Evolutionary conservation across 208 protist genomes (phyloP).

Genomic region (Leishmania guyanensis): DNA sequence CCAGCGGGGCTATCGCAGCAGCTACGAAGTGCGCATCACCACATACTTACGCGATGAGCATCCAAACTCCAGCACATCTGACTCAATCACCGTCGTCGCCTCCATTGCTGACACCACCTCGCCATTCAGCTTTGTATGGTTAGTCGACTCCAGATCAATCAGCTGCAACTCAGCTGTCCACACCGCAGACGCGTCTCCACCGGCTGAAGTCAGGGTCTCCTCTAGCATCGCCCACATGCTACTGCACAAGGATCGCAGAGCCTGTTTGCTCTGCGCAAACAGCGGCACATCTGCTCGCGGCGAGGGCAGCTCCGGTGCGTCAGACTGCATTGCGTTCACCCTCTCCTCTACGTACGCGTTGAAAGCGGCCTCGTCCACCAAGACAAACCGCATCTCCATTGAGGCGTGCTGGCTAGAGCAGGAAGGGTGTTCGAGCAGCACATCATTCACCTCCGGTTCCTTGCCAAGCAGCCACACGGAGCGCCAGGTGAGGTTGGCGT

Average conservation of each 20-base stretch:
- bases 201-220: slow-evolving; percentile 34
- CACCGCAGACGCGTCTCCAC: slow-evolving; percentile 32
- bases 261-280: slow-evolving; percentile 7
- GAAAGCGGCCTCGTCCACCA: slow-evolving; percentile 23
- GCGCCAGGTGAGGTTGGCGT: slow-evolving; percentile 40
- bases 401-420: slow-evolving; percentile 86
- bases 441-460: slow-evolving; percentile 60
- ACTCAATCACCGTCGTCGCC: slow-evolving; percentile 54
- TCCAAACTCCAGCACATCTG: slow-evolving; percentile 79
- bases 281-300: background rate
- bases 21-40: slow-evolving; percentile 41
- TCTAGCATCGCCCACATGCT: slow-evolving; percentile 31
- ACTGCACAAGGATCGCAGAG: slow-evolving; percentile 29
- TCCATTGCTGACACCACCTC: slow-evolving; percentile 39
- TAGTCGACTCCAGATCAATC: slow-evolving; percentile 74
- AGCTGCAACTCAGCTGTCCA: slow-evolving; percentile 76
- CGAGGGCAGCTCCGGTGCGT: background rate
- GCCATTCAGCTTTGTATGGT: slow-evolving; percentile 71
- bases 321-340: background rate
- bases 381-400: slow-evolving; percentile 65
- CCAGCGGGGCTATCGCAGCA: background rate
- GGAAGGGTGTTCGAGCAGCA: slow-evolving; percentile 71
- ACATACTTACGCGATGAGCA: slow-evolving; percentile 73
- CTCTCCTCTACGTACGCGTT: background rate
- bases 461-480: slow-evolving; percentile 73